These are phyloP conservation scores for Epithele typhae DNA, from an alignment of 768 basidiomycete species.

Conservation along the genomic window DNA sequence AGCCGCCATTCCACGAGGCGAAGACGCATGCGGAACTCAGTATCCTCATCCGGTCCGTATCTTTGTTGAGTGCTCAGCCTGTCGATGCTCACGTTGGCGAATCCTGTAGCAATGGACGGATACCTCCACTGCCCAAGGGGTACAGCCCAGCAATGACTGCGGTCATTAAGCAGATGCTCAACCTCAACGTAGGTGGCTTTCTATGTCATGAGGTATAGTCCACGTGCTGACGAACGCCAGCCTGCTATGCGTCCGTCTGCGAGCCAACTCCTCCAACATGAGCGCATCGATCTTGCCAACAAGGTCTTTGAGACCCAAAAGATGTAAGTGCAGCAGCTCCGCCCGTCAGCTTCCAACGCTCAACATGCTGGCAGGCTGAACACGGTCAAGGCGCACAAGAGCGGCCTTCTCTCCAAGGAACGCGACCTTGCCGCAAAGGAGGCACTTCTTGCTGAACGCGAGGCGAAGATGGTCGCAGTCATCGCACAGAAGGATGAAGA, in stretches of 20 bases:
- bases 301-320: conserved; percentile 77
- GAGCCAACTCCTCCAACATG: conserved; percentile 74
- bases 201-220: conserved; percentile 22
- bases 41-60: conserved; percentile 70
- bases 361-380: conserved; percentile 43
- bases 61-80: neutral
- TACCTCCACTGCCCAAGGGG: conserved; percentile 82
- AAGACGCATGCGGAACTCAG: conserved; percentile 86
- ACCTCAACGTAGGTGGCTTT: conserved; percentile 58
- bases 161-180: conserved; percentile 87
- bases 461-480: conserved; percentile 43
- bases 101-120: conserved; percentile 67
- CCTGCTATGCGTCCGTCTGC: conserved; percentile 87
- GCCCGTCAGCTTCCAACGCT: neutral
- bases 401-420: conserved; percentile 52
- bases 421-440: conserved; percentile 62
- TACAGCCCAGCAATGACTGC: conserved; percentile 69
- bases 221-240: conserved; percentile 31
- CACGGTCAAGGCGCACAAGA: conserved; percentile 61
- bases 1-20: conserved; percentile 91
- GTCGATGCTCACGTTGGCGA: neutral
- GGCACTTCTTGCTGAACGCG: conserved; percentile 47
- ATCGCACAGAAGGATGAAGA: conserved; percentile 59
- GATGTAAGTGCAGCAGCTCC: conserved; percentile 42
- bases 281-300: conserved; percentile 64